Percentiles rank a stretch among this genome's conserved stretches.
Evolutionary conservation across 345 rosid genomes (phyloP).

Genomic region (Rhodamnia argentea): DNA sequence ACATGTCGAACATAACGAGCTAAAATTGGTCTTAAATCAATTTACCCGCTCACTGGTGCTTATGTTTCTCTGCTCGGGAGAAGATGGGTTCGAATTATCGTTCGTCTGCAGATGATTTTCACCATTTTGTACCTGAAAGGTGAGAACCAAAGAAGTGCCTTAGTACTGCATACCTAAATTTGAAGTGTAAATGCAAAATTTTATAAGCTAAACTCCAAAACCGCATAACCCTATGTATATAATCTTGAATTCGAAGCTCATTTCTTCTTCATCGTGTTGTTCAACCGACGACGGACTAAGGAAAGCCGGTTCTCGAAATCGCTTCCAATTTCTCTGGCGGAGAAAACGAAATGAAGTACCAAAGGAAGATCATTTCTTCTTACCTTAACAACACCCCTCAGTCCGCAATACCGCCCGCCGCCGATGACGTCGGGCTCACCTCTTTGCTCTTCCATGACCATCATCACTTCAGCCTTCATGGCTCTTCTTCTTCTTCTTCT

Average conservation of each 20-base stretch:
- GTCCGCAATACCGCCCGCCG: not conserved
- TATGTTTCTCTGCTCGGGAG: constrained; percentile 7
- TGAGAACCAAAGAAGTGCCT: not conserved
- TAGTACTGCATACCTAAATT: not conserved
- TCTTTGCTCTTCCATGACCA: constrained; percentile 11
- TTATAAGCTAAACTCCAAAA: too few relatives aligned
- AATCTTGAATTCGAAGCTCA: too few relatives aligned
- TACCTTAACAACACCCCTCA: not conserved
- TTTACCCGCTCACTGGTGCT: constrained; percentile 1
- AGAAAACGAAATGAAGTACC: not conserved
- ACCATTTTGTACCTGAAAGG: constrained; percentile 15
- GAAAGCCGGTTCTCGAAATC: not conserved
- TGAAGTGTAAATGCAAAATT: too few relatives aligned
- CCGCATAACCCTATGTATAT: too few relatives aligned
- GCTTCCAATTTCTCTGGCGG: not conserved
- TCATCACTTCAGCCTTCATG: constrained; percentile 12
- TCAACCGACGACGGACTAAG: not conserved
- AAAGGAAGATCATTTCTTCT: not conserved
- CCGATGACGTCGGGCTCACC: not conserved
- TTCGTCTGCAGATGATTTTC: constrained; percentile 8
- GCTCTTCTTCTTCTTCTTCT: constrained; percentile 4
- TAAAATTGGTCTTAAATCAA: not conserved
- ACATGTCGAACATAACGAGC: not conserved
- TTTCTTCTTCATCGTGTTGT: not conserved
- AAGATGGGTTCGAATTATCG: constrained; percentile 10